phyloP scores from a whole-genome alignment of 2,329 filamentous ascomycete species.

The Nannizzia gypsea region DNA sequence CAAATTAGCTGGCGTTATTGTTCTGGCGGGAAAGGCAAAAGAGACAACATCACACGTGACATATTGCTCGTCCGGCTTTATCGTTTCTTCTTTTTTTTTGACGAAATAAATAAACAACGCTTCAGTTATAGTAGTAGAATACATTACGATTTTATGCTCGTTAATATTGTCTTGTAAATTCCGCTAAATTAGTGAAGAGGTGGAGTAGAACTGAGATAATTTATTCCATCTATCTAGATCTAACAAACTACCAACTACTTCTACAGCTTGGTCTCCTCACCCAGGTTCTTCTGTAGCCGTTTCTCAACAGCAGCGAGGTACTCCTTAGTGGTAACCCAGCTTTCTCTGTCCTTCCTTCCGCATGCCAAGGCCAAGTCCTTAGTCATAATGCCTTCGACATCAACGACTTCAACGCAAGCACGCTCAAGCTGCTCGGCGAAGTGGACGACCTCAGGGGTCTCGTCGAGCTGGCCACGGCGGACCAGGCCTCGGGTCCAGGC shows the following conservation, averaged over 20 bases:
- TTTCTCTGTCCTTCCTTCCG: constrained; percentile 69
- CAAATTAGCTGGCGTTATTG: not conserved
- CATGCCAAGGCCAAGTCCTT: constrained; percentile 96
- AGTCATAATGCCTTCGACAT: constrained; percentile 93
- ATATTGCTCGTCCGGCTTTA: not conserved
- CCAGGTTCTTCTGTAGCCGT: constrained; percentile 64
- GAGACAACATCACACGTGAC: not conserved
- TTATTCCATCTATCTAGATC: not conserved
- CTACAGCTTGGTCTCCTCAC: constrained; percentile 11
- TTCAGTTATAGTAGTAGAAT: not conserved
- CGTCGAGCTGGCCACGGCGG: constrained; percentile 86
- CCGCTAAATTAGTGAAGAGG: not conserved
- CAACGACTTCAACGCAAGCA: constrained; percentile 88
- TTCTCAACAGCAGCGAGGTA: constrained; percentile 90
- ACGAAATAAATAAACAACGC: not conserved
- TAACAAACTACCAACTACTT: not conserved
- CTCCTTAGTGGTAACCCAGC: constrained; percentile 84
- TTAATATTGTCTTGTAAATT: not conserved
- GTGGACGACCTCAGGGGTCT: constrained; percentile 78
- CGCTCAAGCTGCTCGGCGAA: constrained; percentile 88
- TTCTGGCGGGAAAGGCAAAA: not conserved
- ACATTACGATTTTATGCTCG: not conserved
- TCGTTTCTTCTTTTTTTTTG: not conserved
- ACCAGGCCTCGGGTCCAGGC: constrained; percentile 93
- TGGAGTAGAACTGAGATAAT: not conserved